Percentiles rank a stretch among this genome's conserved stretches.
These are phyloP conservation scores for Fusarium sp. DNA, from an alignment of 2,329 filamentous ascomycete species.

Conservation along the genomic window DNA sequence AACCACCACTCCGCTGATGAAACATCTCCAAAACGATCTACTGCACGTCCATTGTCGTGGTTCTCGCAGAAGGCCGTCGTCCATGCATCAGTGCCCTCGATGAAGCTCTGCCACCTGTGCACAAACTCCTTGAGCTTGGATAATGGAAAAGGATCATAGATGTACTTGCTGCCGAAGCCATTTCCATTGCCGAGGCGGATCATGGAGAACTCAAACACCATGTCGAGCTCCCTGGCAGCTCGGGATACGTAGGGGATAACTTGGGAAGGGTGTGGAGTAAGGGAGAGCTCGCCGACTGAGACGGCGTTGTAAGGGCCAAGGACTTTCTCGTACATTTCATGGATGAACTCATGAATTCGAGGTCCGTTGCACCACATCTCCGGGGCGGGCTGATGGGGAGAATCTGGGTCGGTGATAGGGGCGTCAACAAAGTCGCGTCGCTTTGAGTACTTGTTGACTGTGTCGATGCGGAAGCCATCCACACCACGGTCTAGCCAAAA, in stretches of 20 bases:
- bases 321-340: conserved; percentile 67
- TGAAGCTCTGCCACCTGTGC: conserved; percentile 62
- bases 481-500: conserved; percentile 82
- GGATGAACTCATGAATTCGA: conserved; percentile 70
- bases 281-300: conserved; percentile 72
- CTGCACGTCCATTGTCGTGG: conserved; percentile 70
- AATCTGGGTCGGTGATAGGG: conserved; percentile 53
- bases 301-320: conserved; percentile 68
- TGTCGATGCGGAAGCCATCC: conserved; percentile 77
- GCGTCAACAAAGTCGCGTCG: conserved; percentile 67
- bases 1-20: conserved; percentile 58
- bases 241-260: conserved; percentile 68
- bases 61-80: conserved; percentile 73
- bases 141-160: conserved; percentile 62
- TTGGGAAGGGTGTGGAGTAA: conserved; percentile 51
- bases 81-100: conserved; percentile 65
- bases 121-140: conserved; percentile 58
- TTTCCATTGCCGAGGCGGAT: conserved; percentile 67
- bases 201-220: conserved; percentile 71
- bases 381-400: conserved; percentile 56
- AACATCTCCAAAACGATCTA: conserved; percentile 65
- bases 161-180: conserved; percentile 58
- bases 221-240: conserved; percentile 66
- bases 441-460: conserved; percentile 70
- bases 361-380: conserved; percentile 71